phyloP scores from a whole-genome alignment of 2,329 filamentous ascomycete genomes.

The Diaporthe vaccinii region DNA sequence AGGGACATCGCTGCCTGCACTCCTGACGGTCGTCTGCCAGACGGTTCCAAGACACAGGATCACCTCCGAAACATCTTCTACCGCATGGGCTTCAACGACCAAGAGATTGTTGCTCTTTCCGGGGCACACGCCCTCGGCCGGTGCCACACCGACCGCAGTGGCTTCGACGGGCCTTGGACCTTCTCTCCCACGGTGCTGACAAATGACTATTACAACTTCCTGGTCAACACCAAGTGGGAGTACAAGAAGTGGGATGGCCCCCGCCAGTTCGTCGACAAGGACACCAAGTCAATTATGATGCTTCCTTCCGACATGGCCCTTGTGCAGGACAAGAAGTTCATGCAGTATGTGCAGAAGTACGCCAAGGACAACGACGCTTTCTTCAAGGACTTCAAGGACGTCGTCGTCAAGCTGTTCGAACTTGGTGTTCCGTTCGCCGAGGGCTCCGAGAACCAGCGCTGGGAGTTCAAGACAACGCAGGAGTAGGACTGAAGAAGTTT shows the following conservation, averaged over 20 bases:
- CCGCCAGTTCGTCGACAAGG: constrained; percentile 88
- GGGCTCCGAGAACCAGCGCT: constrained; percentile 67
- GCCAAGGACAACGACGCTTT: constrained; percentile 91
- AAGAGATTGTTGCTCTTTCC: constrained; percentile 91
- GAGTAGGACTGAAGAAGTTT: constrained; percentile 42
- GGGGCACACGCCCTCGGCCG: constrained; percentile 91
- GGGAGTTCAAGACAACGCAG: constrained; percentile 73
- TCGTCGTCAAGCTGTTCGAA: constrained; percentile 88
- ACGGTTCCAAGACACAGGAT: constrained; percentile 81
- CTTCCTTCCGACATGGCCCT: constrained; percentile 91
- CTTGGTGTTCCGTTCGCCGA: constrained; percentile 90
- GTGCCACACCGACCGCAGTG: constrained; percentile 89
- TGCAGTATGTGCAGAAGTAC: constrained; percentile 84
- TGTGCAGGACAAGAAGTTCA: constrained; percentile 89
- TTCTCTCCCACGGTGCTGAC: constrained; percentile 92
- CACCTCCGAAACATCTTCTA: constrained; percentile 94
- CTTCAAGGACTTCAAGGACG: constrained; percentile 92
- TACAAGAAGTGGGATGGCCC: constrained; percentile 94
- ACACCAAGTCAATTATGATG: constrained; percentile 95
- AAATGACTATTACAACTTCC: constrained; percentile 93
- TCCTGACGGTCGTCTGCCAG: constrained; percentile 84
- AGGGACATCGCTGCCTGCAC: constrained; percentile 87
- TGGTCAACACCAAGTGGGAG: constrained; percentile 93
- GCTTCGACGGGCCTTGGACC: constrained; percentile 91
- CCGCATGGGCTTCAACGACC: constrained; percentile 98